A percentile compares a stretch with the other conserved stretches of the same genome.
phyloP scores from a whole-genome alignment of 2,329 filamentous ascomycete species.

The Fusarium sp. region DNA sequence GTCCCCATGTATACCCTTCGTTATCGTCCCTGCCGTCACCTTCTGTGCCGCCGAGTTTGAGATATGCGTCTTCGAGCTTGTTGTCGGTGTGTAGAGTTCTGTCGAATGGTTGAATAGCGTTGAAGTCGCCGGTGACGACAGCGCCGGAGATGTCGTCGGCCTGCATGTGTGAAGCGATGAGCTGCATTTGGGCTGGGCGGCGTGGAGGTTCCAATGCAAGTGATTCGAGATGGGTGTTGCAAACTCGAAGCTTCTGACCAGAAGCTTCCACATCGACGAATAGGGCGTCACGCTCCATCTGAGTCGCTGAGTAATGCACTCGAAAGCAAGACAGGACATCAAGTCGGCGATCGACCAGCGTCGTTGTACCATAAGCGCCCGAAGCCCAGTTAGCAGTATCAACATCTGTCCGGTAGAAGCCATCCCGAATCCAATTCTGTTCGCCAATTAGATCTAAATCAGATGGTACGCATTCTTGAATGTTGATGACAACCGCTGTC shows the following conservation, averaged over 20 bases:
- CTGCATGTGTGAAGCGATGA: constrained; percentile 57
- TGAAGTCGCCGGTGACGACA: constrained; percentile 65
- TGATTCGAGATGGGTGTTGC: constrained; percentile 68
- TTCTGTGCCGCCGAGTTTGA: constrained; percentile 61
- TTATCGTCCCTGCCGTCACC: constrained; percentile 48
- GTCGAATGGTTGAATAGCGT: constrained; percentile 67
- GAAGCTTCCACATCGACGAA: constrained; percentile 58
- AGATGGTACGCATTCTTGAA: constrained; percentile 62
- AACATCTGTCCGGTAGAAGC: constrained; percentile 61
- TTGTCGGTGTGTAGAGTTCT: constrained; percentile 58
- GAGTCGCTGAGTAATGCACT: constrained; percentile 59
- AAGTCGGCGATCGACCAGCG: constrained; percentile 60
- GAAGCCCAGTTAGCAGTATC: constrained; percentile 56
- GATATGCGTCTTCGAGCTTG: constrained; percentile 61
- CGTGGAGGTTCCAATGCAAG: constrained; percentile 59
- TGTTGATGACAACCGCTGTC: constrained; percentile 55
- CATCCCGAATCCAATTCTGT: constrained; percentile 58
- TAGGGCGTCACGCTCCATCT: constrained; percentile 63
- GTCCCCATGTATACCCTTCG: constrained; percentile 67
- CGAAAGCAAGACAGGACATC: constrained; percentile 59
- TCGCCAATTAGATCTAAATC: constrained; percentile 58
- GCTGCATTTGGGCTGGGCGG: constrained; percentile 59
- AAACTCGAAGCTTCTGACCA: constrained; percentile 55
- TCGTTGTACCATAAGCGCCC: constrained; percentile 62
- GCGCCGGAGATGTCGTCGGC: constrained; percentile 51